phyloP scores from a whole-genome alignment of 495 filamentous ascomycete species.

The Podospora comata region DNA sequence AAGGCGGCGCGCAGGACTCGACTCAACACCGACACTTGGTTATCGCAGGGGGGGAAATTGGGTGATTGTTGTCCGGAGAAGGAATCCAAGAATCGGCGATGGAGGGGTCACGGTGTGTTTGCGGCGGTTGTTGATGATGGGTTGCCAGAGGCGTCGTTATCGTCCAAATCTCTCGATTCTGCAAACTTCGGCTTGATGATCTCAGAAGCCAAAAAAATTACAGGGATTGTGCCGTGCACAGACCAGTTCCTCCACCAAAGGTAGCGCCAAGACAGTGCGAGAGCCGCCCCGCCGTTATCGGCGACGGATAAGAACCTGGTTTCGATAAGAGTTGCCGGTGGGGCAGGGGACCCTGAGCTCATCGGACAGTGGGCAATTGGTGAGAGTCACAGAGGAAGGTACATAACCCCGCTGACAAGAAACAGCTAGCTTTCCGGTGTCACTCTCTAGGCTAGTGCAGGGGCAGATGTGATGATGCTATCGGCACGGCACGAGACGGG shows the following conservation, averaged over 20 bases:
- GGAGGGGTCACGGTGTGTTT: not conserved
- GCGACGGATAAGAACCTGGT: not conserved
- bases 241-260: conserved; percentile 1
- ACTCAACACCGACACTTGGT: not conserved
- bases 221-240: conserved; percentile 18
- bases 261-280: not conserved
- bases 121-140: conserved; percentile 11
- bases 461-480: not conserved
- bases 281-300: conserved; percentile 11
- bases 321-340: not conserved
- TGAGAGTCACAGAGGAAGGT: not conserved
- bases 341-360: no score
- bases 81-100: not conserved
- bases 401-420: not conserved
- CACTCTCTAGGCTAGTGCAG: not conserved
- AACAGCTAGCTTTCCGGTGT: not conserved
- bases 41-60: not conserved
- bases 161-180: conserved; percentile 11
- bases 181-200: conserved; percentile 16
- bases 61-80: no score
- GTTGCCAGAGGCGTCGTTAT: conserved; percentile 9
- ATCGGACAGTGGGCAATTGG: not conserved
- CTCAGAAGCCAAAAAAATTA: conserved; percentile 14
- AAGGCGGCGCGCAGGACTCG: not conserved
- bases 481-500: not conserved